Evolutionary conservation across 768 basidiomycete species (phyloP).

Genomic region (Boletellus sp.): DNA sequence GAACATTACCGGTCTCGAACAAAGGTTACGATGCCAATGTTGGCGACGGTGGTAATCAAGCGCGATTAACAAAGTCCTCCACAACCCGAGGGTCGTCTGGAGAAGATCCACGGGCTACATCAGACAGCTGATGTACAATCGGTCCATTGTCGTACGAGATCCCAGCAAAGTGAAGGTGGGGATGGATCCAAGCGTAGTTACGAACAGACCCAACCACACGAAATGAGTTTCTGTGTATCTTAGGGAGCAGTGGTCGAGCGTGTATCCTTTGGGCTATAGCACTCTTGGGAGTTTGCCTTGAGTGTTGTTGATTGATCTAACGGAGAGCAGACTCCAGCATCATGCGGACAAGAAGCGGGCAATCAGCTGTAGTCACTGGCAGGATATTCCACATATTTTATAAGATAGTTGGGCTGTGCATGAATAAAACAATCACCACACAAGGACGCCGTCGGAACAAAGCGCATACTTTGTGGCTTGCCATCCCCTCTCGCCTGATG

Average conservation of each 20-base stretch:
- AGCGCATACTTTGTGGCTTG: too few relatives aligned
- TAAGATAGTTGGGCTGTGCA: too few relatives aligned
- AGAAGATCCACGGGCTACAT: conserved; percentile 14
- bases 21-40: conserved; percentile 6
- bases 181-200: background rate
- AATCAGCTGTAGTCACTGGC: too few relatives aligned
- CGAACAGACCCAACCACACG: background rate
- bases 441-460: too few relatives aligned
- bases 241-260: background rate
- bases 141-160: background rate
- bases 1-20: conserved; percentile 4
- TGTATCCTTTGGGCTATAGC: background rate
- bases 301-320: background rate
- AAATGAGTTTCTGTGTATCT: background rate
- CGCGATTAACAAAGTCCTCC: conserved; percentile 11
- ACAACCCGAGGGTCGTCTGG: conserved; percentile 10
- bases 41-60: conserved; percentile 2
- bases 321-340: background rate
- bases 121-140: conserved; percentile 8
- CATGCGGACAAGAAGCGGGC: too few relatives aligned
- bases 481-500: too few relatives aligned
- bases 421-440: too few relatives aligned
- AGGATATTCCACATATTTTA: too few relatives aligned
- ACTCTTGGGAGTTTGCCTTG: background rate
- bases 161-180: background rate